Evolutionary conservation across 164 flowering plant genomes (phyloP).

Genomic region (grape (Vitis vinifera)): ASM3070453v1 NC_081813.1:280001-280500

Average conservation of each 20-base stretch:
- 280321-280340: constrained; percentile 46
- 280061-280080: constrained; percentile 17
- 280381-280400: too few species aligned
- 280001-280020: background rate
- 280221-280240: constrained; percentile 66
- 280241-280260: constrained; percentile 58
- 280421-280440: too few species aligned
- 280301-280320: constrained; percentile 64
- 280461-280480: too few species aligned
- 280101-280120: constrained; percentile 45
- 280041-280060: constrained; percentile 54
- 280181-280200: constrained; percentile 55
- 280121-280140: constrained; percentile 42
- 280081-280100: constrained; percentile 54
- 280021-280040: constrained; percentile 44
- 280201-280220: constrained; percentile 53
- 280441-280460: too few species aligned
- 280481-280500: too few species aligned
- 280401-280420: too few species aligned
- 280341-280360: background rate
- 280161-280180: constrained; percentile 54
- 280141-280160: constrained; percentile 45
- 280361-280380: background rate
- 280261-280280: constrained; percentile 58
- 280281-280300: constrained; percentile 64